Evolutionary conservation across 441 rosid genomes (phyloP).

Genomic region (Arabidopsis lyrata): DNA sequence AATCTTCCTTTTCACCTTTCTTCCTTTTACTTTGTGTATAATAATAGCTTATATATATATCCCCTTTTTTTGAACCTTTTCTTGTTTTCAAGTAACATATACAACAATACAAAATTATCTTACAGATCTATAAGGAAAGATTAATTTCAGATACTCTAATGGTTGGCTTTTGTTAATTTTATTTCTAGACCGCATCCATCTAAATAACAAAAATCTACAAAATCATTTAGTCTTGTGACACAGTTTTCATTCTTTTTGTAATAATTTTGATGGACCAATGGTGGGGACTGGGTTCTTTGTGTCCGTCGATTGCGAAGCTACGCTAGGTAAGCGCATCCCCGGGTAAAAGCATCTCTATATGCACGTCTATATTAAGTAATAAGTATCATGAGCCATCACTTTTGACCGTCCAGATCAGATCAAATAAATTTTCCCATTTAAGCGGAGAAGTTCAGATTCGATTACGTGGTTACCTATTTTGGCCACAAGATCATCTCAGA

Average conservation of each 20-base stretch:
- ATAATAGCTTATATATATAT: not conserved
- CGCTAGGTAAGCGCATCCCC: not conserved
- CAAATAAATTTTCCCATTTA: not conserved
- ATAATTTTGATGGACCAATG: constrained; percentile 14
- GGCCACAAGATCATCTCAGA: not conserved
- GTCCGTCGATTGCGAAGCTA: constrained; percentile 10
- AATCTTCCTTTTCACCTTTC: constrained; percentile 16
- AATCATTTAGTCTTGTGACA: not conserved
- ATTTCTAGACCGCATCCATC: not conserved
- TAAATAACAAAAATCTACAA: not conserved
- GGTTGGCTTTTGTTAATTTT: not conserved
- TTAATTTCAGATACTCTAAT: not conserved
- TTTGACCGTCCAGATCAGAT: constrained; percentile 17
- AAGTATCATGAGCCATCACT: not conserved
- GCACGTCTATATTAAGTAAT: constrained; percentile 25
- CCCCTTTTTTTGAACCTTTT: not conserved
- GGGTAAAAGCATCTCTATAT: not conserved
- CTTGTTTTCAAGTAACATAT: not conserved
- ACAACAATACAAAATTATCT: not conserved
- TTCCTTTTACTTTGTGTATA: constrained; percentile 19
- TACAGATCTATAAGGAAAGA: not conserved
- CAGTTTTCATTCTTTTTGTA: not conserved
- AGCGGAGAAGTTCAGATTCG: not conserved
- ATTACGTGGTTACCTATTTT: constrained; percentile 14
- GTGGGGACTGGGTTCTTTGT: not conserved